phyloP scores from a whole-genome alignment of 768 basidiomycete genomes.

The Multifurca ochricompacta region DNA sequence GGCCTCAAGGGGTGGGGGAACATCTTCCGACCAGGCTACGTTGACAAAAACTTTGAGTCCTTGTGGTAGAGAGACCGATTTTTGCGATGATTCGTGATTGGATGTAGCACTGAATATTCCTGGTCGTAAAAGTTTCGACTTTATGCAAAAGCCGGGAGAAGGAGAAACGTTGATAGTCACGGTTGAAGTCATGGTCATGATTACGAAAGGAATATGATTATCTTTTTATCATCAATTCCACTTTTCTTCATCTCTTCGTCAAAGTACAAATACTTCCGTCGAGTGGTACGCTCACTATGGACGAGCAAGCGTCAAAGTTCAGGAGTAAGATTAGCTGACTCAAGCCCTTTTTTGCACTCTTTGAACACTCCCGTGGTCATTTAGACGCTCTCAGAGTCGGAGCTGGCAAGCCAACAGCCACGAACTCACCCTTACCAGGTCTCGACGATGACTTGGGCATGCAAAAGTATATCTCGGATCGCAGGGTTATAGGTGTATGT shows the following conservation, averaged over 20 bases:
- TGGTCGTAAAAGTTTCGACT: conserved; percentile 42
- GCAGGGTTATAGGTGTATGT: conserved; percentile 72
- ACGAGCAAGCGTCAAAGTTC: conserved; percentile 2
- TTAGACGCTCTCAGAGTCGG: not conserved
- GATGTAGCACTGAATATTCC: conserved; percentile 27
- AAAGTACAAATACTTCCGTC: no score
- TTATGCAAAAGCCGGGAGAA: conserved; percentile 63
- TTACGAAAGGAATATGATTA: no score
- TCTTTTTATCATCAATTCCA: no score
- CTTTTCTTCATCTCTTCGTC: no score
- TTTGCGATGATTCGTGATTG: conserved; percentile 27
- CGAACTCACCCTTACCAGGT: conserved; percentile 48
- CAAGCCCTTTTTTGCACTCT: not conserved
- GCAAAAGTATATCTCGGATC: conserved; percentile 70
- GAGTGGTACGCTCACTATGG: no score
- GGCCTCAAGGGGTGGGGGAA: conserved; percentile 65
- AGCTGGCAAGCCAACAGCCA: not conserved
- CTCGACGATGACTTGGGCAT: conserved; percentile 59
- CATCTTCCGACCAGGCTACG: conserved; percentile 58
- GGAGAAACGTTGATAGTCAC: conserved; percentile 29
- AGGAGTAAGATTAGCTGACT: conserved; percentile 8
- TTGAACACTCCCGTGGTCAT: not conserved
- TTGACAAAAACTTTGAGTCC: conserved; percentile 68
- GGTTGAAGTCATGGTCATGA: conserved; percentile 6
- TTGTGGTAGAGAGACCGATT: conserved; percentile 32